A percentile compares a stretch with the other conserved stretches of the same genome.
These are phyloP conservation scores for Ploettnerulaceae sp. DNA, from an alignment of 2,329 filamentous ascomycete genomes.

Conservation along the genomic window DNA sequence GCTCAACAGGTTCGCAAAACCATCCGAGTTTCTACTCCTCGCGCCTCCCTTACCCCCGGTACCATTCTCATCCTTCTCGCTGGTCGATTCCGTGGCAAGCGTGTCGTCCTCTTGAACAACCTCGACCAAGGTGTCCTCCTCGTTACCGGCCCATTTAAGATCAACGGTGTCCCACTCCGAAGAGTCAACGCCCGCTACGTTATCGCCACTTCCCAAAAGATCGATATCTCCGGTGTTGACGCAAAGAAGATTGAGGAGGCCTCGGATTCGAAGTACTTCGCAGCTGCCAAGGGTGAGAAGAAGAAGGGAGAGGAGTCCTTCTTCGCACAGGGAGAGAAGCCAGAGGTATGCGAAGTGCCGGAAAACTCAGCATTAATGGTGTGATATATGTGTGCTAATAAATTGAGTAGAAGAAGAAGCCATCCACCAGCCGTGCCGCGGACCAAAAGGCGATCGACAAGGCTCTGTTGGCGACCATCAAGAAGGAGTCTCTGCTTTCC, in stretches of 20 bases:
- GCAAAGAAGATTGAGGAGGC: constrained; percentile 81
- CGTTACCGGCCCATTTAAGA: constrained; percentile 99
- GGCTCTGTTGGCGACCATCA: constrained; percentile 89
- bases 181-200: constrained; percentile 91
- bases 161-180: constrained; percentile 98
- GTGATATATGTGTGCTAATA: constrained; percentile 15
- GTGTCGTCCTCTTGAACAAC: constrained; percentile 96
- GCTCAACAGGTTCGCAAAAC: constrained; percentile 84
- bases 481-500: constrained; percentile 93
- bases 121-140: constrained; percentile 97
- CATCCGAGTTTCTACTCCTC: constrained; percentile 79
- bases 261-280: constrained; percentile 81
- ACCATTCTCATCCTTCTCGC: constrained; percentile 98
- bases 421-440: constrained; percentile 82
- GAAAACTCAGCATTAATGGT: not conserved
- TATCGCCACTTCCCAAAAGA: constrained; percentile 82
- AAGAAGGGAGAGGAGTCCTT: constrained; percentile 98
- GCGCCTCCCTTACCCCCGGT: constrained; percentile 86
- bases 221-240: constrained; percentile 83
- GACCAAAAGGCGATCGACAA: constrained; percentile 99
- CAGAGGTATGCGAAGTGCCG: constrained; percentile 64
- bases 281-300: constrained; percentile 88
- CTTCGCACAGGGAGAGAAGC: constrained; percentile 99
- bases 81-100: constrained; percentile 99
- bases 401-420: constrained; percentile 88